These are phyloP conservation scores for Geotrichum restrictum DNA, from an alignment of 1,139 yeast species.

Conservation along the genomic window DNA sequence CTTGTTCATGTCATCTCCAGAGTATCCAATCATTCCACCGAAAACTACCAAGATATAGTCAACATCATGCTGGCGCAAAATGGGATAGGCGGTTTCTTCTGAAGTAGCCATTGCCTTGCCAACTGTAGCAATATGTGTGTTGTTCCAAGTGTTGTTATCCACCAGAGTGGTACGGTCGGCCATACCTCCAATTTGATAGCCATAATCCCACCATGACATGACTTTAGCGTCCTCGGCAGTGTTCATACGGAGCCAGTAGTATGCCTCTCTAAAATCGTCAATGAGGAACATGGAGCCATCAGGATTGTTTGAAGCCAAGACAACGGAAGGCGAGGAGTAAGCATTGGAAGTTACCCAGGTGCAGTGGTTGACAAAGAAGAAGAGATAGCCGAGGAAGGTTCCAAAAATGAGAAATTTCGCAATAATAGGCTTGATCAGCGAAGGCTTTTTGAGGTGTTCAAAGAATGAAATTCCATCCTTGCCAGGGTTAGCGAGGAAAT, in stretches of 20 bases:
- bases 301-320: slow-evolving; percentile 74
- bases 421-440: slow-evolving; percentile 39
- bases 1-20: slow-evolving; percentile 96
- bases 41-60: slow-evolving; percentile 90
- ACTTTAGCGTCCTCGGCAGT: slow-evolving; percentile 93
- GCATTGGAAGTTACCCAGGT: slow-evolving; percentile 97
- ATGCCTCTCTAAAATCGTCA: slow-evolving; percentile 98
- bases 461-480: slow-evolving; percentile 23
- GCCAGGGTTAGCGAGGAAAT: slow-evolving; percentile 9
- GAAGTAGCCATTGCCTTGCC: slow-evolving; percentile 95
- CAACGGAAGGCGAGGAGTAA: slow-evolving; percentile 97
- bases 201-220: slow-evolving; percentile 99
- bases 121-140: slow-evolving; percentile 98
- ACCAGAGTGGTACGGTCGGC: slow-evolving; percentile 98
- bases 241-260: slow-evolving; percentile 98
- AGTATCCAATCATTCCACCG: slow-evolving; percentile 90
- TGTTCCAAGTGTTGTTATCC: slow-evolving; percentile 99
- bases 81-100: slow-evolving; percentile 84
- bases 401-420: slow-evolving; percentile 62
- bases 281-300: slow-evolving; percentile 84
- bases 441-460: slow-evolving; percentile 22
- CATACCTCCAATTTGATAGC: slow-evolving; percentile 99
- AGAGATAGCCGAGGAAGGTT: slow-evolving; percentile 72
- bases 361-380: slow-evolving; percentile 86
- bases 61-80: slow-evolving; percentile 86